Percentiles rank a stretch among this genome's conserved stretches.
Evolutionary conservation across 192 early-diverging fungal genomes (phyloP).

Genomic region (Spinellus fusiger): DNA sequence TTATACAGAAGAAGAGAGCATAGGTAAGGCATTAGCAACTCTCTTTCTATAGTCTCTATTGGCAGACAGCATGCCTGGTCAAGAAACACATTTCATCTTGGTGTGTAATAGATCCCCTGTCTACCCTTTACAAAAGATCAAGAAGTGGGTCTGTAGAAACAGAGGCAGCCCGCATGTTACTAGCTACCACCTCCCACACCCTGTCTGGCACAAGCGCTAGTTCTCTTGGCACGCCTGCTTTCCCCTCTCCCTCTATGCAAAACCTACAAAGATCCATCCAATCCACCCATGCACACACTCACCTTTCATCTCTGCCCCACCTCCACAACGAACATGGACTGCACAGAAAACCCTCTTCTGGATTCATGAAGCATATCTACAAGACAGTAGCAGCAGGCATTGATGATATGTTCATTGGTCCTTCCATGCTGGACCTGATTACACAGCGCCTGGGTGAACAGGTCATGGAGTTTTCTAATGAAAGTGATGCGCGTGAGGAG

Average conservation of each 20-base stretch:
- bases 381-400: slow-evolving; percentile 70
- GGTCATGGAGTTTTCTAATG: slow-evolving; percentile 43
- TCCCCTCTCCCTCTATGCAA: slow-evolving; percentile 5
- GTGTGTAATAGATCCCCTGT: no score
- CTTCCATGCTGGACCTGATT: slow-evolving; percentile 65
- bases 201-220: neutral
- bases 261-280: slow-evolving; percentile 12
- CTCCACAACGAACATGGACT: neutral
- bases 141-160: no score
- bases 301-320: neutral
- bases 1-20: no score
- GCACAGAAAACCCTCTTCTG: slow-evolving; percentile 12
- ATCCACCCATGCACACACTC: neutral
- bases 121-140: no score
- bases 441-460: slow-evolving; percentile 64
- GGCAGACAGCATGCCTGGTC: no score
- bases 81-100: no score
- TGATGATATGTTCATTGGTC: slow-evolving; percentile 61
- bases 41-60: no score
- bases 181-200: no score
- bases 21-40: no score
- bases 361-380: slow-evolving; percentile 62
- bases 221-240: neutral
- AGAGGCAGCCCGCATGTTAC: no score
- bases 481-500: slow-evolving; percentile 4